Evolutionary conservation across 1,139 yeast genomes (phyloP).

Genomic region (Geotrichum europaeum): DNA sequence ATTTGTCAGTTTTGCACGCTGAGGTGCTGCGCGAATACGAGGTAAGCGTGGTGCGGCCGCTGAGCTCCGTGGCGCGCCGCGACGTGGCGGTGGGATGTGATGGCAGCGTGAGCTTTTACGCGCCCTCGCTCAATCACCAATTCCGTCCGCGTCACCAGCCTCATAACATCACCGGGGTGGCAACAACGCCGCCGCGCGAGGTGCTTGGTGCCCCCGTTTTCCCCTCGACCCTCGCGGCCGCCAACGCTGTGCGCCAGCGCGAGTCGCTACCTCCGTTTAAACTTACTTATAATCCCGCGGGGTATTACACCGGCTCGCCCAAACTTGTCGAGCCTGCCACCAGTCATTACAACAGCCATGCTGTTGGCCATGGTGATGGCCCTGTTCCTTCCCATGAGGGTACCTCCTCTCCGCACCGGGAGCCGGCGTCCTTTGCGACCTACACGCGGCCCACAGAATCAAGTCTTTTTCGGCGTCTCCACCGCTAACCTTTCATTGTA

Average conservation of each 20-base stretch:
- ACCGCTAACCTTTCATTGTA: neutral
- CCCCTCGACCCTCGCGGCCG: constrained; percentile 12
- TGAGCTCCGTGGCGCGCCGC: constrained; percentile 46
- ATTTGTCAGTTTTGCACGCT: constrained; percentile 54
- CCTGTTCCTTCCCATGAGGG: neutral
- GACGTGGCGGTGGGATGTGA: constrained; percentile 54
- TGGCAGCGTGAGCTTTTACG: constrained; percentile 37
- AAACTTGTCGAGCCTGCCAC: neutral
- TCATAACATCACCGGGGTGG: neutral
- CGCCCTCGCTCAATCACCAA: constrained; percentile 37
- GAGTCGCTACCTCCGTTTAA: constrained; percentile 3
- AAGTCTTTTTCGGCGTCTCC: constrained; percentile 5
- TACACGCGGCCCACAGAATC: neutral
- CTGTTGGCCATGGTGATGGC: neutral
- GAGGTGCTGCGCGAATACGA: constrained; percentile 63
- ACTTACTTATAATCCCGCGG: constrained; percentile 14
- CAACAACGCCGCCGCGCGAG: constrained; percentile 7
- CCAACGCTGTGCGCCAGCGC: constrained; percentile 6
- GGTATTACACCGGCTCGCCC: constrained; percentile 16
- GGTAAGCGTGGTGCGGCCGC: constrained; percentile 59
- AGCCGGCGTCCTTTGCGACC: neutral
- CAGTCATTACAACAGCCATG: neutral
- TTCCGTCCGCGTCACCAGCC: constrained; percentile 44
- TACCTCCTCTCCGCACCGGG: neutral
- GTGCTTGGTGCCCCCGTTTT: constrained; percentile 16